A percentile compares a stretch with the other conserved stretches of the same genome.
Evolutionary conservation across 805 yeast species (phyloP).

Genomic region (Hanseniaspora nectarophila): DNA sequence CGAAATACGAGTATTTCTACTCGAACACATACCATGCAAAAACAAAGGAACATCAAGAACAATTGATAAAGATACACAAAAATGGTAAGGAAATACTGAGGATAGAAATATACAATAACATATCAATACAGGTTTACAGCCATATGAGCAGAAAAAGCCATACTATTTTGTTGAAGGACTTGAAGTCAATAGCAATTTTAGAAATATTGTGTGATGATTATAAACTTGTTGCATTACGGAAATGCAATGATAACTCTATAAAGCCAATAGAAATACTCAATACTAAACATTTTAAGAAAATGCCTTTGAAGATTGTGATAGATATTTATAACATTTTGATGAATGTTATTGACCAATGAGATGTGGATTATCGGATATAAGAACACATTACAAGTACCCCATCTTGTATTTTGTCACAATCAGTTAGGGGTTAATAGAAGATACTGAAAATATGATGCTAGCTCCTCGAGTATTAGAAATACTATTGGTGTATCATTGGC

Average conservation of each 20-base stretch:
- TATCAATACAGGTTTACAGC: neutral
- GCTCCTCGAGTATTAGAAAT: no score
- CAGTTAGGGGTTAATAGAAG: no score
- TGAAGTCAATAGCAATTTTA: neutral
- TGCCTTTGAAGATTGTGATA: constrained; percentile 1
- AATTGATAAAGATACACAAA: neutral
- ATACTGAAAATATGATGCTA: neutral
- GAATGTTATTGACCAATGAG: neutral
- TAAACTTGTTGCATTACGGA: neutral
- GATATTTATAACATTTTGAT: constrained; percentile 7
- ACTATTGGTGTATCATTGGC: no score
- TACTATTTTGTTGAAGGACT: neutral
- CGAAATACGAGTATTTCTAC: neutral
- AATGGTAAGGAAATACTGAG: neutral
- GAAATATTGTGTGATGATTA: neutral
- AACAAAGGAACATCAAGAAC: neutral
- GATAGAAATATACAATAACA: neutral
- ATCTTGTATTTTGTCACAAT: no score
- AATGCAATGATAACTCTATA: neutral
- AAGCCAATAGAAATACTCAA: neutral
- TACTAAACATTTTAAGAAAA: neutral
- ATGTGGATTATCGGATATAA: neutral
- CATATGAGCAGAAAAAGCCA: neutral
- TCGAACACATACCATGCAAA: neutral
- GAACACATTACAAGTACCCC: no score